phyloP scores from a whole-genome alignment of 2,329 filamentous ascomycete species.

The Neofusicoccum umdonicola region DNA sequence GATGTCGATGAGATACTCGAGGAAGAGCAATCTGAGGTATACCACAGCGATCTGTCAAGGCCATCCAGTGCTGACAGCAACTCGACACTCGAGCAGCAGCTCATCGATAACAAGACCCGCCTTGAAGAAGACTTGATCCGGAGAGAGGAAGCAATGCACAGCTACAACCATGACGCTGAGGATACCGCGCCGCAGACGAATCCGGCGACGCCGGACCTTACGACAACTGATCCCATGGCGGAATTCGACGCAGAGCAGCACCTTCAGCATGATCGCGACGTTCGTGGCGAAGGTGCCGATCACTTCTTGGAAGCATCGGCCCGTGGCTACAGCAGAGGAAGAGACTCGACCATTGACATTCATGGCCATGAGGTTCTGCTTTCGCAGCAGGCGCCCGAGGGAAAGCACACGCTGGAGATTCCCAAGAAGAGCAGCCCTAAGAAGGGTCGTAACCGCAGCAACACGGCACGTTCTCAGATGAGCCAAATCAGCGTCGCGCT shows the following conservation, averaged over 20 bases:
- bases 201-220: constrained; percentile 32
- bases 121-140: constrained; percentile 57
- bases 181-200: not conserved
- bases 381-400: constrained; percentile 61
- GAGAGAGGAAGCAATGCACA: constrained; percentile 57
- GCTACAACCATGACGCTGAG: constrained; percentile 76
- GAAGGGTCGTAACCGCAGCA: constrained; percentile 30
- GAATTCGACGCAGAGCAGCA: constrained; percentile 47
- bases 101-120: constrained; percentile 40
- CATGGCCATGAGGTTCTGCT: constrained; percentile 69
- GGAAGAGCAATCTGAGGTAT: constrained; percentile 51
- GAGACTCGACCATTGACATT: constrained; percentile 68
- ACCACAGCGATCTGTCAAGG: constrained; percentile 57
- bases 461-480: constrained; percentile 30
- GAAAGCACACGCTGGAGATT: constrained; percentile 49
- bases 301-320: constrained; percentile 57
- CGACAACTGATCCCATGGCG: constrained; percentile 57
- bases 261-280: constrained; percentile 66
- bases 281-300: constrained; percentile 75
- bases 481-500: constrained; percentile 31
- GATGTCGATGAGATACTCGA: constrained; percentile 78
- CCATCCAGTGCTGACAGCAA: constrained; percentile 41
- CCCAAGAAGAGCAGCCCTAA: constrained; percentile 48
- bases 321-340: constrained; percentile 60
- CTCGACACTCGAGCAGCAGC: constrained; percentile 35